These are phyloP conservation scores for Penicillium steckii DNA, from an alignment of 495 filamentous ascomycete genomes.

Conservation along the genomic window DNA sequence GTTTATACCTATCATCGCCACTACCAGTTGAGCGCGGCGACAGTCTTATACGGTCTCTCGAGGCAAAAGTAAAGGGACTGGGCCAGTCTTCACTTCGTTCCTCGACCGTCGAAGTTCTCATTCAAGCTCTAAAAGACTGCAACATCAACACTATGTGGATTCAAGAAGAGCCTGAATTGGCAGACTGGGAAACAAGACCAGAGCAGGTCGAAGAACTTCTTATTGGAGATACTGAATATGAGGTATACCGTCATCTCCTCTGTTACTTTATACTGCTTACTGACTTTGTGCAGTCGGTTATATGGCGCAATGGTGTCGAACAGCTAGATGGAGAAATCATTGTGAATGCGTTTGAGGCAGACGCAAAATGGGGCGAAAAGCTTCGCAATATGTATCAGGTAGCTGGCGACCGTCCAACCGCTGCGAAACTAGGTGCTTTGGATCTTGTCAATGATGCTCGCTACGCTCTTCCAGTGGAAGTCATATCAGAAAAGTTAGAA, in stretches of 20 bases:
- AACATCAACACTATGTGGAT: slow-evolving; percentile 43
- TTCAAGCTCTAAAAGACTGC: slow-evolving; percentile 32
- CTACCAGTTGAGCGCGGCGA: slow-evolving; percentile 30
- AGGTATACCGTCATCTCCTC: slow-evolving; percentile 19
- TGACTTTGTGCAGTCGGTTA: slow-evolving; percentile 27
- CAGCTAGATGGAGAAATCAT: slow-evolving; percentile 28
- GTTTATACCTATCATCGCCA: slow-evolving; percentile 35
- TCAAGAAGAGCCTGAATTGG: slow-evolving; percentile 34
- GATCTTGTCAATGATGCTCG: slow-evolving; percentile 38
- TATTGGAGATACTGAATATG: slow-evolving; percentile 42
- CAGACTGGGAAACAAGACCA: slow-evolving; percentile 29
- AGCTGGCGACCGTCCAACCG: slow-evolving; percentile 34
- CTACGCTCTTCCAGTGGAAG: slow-evolving; percentile 36
- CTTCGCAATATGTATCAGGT: slow-evolving; percentile 41
- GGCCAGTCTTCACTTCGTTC: slow-evolving; percentile 29
- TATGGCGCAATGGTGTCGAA: slow-evolving; percentile 43
- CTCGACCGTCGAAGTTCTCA: slow-evolving; percentile 23
- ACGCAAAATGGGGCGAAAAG: slow-evolving; percentile 26
- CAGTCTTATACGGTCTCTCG: slow-evolving; percentile 26
- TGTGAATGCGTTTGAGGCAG: slow-evolving; percentile 29
- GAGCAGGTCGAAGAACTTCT: slow-evolving; percentile 40
- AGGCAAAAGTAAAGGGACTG: slow-evolving; percentile 29
- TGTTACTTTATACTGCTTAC: neutral
- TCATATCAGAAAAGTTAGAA: slow-evolving; percentile 29
- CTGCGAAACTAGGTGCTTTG: slow-evolving; percentile 35